Evolutionary conservation across 768 basidiomycete species (phyloP), one percentile per base, ranked within the genome.

Genomic region (Xerocomellus dryophilus): DNA sequence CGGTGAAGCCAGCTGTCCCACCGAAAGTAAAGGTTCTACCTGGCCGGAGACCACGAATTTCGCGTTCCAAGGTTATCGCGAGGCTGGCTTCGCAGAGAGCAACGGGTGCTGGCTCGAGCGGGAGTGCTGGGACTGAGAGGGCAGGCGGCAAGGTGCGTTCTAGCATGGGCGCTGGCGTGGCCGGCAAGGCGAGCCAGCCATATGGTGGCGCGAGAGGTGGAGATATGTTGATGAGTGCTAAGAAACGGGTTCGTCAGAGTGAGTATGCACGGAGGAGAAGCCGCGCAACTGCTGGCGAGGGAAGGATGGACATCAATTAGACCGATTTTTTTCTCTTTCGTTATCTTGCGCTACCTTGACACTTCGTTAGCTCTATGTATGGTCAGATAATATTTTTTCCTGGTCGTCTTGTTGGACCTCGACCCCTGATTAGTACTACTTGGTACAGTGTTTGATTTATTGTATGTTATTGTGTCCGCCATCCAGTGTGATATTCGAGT

Each of bases 31-130:
- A 72, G 53, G 57, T 63, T 15, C 53, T 72, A 18, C 59, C 75
- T 25, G 76, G 79, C 9, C 80, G 86, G 52, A 85, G 83, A 65
- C 90, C 90, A 5, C 81, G 88, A 8, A 88, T 92, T 58, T 92
- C 90, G 40, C 81, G 90, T 36, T 88, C 88, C 25, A 86, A 84
- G 56, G 87, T 92, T 38, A 89, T 91, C 42, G 86, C 89, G 0
- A 81, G 78, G 60, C 73, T 91, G 34, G 86, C 85, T 1, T 86
- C 86, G 14, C 86, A 91, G 67, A 82, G 90, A 7, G 81, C 79
- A 14, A 68, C 66, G 10, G 69, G 64, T 10, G 14, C 50, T 4
- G 17, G 50, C 12, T 10, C 62, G 25, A 46, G 46, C 4, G 2
- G 64, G 9, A 62, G 58, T 9, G 38, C 55, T 8, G 43, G 58